Conservation (phyloP, 1,139 yeast genomes). For the Groenewaldozyma sp. region DNA sequence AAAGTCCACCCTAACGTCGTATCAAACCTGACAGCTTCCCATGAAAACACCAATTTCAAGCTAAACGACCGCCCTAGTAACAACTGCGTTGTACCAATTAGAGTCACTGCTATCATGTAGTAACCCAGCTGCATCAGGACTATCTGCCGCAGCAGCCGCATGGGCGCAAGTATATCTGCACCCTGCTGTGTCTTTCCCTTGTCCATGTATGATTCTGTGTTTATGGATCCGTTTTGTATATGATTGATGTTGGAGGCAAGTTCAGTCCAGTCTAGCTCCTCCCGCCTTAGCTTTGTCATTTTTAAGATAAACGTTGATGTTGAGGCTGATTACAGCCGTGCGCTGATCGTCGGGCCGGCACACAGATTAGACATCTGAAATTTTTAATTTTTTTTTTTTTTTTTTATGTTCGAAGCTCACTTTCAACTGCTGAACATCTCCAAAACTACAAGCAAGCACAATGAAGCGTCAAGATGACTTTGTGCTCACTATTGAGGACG, state of each 20-base stretch:
- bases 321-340: neutral
- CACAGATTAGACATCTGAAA: neutral
- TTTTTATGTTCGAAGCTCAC: neutral
- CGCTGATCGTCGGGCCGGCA: neutral
- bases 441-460: slow-evolving; percentile 4
- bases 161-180: slow-evolving; percentile 29
- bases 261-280: too few relatives aligned
- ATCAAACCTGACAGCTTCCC: slow-evolving; percentile 65
- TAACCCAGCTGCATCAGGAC: slow-evolving; percentile 30
- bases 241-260: too few relatives aligned
- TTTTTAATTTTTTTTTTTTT: slow-evolving; percentile 1
- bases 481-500: slow-evolving; percentile 68
- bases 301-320: too few relatives aligned
- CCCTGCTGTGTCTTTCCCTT: neutral
- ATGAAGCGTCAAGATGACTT: slow-evolving; percentile 34
- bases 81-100: slow-evolving; percentile 29
- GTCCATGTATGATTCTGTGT: too few relatives aligned
- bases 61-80: slow-evolving; percentile 38
- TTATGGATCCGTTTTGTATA: neutral
- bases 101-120: slow-evolving; percentile 28
- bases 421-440: neutral
- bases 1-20: slow-evolving; percentile 75
- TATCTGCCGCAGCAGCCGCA: slow-evolving; percentile 32
- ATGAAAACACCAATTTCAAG: slow-evolving; percentile 67
- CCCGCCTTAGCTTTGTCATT: too few relatives aligned